Conservation (phyloP, 345 rosid genomes). For the Dipteronia sinensis region DNA sequence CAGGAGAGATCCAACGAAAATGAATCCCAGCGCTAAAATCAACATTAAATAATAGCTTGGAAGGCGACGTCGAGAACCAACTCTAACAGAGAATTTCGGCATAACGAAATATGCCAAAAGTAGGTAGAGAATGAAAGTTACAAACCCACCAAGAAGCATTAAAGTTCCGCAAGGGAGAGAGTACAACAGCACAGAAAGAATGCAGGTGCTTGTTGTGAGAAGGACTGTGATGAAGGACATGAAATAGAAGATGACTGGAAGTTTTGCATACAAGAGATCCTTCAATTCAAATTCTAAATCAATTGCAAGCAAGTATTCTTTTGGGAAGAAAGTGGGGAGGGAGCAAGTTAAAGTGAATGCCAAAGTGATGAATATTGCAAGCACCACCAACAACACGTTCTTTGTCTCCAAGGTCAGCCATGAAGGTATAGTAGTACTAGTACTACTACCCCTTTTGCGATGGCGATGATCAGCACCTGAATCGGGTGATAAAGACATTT, state of each 20-base stretch:
- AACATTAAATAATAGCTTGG: background rate
- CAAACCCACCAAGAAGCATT: background rate
- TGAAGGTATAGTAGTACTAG: background rate
- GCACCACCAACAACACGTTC: slow-evolving; percentile 11
- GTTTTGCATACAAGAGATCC: background rate
- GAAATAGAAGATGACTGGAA: background rate
- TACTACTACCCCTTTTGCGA: no score
- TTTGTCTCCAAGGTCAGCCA: background rate
- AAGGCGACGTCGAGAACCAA: background rate
- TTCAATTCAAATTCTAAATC: background rate
- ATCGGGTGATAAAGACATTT: background rate
- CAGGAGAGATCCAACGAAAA: background rate
- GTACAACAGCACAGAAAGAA: background rate
- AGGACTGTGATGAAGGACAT: background rate
- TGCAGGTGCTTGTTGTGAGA: background rate
- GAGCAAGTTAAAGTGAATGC: background rate
- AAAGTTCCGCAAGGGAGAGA: background rate
- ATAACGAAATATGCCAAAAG: background rate
- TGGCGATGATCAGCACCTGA: no score
- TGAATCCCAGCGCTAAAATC: background rate
- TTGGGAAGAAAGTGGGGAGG: background rate
- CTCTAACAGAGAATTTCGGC: background rate
- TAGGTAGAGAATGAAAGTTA: background rate
- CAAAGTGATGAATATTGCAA: slow-evolving; percentile 2
- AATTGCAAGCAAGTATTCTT: background rate